These are phyloP conservation scores for Fusarium pseudonygamai DNA, from an alignment of 2,329 filamentous ascomycete genomes.

Conservation along the genomic window DNA sequence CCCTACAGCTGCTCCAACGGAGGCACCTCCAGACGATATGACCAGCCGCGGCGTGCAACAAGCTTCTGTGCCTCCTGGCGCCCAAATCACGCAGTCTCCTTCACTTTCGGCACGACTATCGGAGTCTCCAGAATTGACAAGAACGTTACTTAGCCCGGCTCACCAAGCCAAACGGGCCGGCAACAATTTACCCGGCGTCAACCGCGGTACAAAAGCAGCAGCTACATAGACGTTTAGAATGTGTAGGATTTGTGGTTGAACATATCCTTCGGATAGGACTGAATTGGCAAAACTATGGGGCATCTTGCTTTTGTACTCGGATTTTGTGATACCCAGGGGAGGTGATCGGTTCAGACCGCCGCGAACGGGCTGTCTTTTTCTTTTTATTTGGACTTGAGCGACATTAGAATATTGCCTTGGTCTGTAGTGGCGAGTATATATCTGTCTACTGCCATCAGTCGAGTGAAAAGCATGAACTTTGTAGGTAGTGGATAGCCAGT, in stretches of 20 bases:
- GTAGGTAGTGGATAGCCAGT: constrained; percentile 21
- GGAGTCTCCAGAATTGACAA: constrained; percentile 57
- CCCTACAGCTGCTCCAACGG: constrained; percentile 43
- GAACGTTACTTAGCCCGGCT: constrained; percentile 48
- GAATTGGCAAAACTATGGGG: constrained; percentile 38
- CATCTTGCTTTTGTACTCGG: constrained; percentile 43
- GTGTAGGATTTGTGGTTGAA: constrained; percentile 16
- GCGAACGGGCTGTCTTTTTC: constrained; percentile 33
- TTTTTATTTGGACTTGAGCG: constrained; percentile 35
- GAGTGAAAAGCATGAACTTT: constrained; percentile 29
- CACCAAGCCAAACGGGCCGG: constrained; percentile 48
- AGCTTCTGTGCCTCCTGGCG: constrained; percentile 22
- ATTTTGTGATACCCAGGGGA: constrained; percentile 53
- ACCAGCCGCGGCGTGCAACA: constrained; percentile 38
- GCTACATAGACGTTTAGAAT: constrained; percentile 42
- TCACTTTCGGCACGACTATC: constrained; percentile 45
- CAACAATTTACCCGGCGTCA: constrained; percentile 43
- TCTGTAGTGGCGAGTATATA: constrained; percentile 17
- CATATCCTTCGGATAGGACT: constrained; percentile 21
- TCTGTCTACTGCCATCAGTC: constrained; percentile 18
- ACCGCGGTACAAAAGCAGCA: constrained; percentile 49
- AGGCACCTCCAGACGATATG: constrained; percentile 15
- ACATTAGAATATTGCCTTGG: constrained; percentile 25
- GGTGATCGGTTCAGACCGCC: constrained; percentile 39
- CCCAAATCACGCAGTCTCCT: constrained; percentile 41